Evolutionary conservation across 2,329 filamentous ascomycete species (phyloP).

Genomic region (Monilinia fructicola): DNA sequence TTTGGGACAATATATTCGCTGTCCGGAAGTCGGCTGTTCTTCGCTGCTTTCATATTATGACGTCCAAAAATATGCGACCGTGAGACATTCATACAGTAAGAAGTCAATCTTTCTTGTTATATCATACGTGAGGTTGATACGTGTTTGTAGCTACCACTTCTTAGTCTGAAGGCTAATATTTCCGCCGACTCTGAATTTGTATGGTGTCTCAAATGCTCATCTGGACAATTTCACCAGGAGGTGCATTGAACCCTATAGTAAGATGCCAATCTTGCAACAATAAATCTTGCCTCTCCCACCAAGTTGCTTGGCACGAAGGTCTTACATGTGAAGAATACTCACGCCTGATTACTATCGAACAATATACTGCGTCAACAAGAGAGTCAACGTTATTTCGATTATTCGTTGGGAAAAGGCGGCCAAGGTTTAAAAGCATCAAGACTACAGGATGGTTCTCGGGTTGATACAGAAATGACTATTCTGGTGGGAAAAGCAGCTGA

Average conservation of each 20-base stretch:
- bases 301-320: constrained; percentile 1
- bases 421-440: background rate
- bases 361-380: background rate
- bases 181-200: background rate
- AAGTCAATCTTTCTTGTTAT: background rate
- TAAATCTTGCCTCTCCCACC: background rate
- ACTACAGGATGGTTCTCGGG: too few species aligned
- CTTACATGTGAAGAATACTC: constrained; percentile 12
- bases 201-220: background rate
- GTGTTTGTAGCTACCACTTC: background rate
- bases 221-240: background rate
- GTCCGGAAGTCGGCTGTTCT: background rate
- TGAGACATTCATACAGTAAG: constrained; percentile 8
- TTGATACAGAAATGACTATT: background rate
- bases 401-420: background rate
- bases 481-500: background rate
- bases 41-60: background rate
- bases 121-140: background rate
- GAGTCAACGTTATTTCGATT: background rate
- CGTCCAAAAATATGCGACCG: constrained; percentile 10
- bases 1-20: constrained; percentile 6
- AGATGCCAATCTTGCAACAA: background rate
- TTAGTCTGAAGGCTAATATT: background rate
- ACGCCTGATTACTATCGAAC: background rate
- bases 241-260: background rate